Base-by-base conservation (phyloP, 2,329 filamentous ascomycete species). In the Sordariomycetes sp. region DNA sequence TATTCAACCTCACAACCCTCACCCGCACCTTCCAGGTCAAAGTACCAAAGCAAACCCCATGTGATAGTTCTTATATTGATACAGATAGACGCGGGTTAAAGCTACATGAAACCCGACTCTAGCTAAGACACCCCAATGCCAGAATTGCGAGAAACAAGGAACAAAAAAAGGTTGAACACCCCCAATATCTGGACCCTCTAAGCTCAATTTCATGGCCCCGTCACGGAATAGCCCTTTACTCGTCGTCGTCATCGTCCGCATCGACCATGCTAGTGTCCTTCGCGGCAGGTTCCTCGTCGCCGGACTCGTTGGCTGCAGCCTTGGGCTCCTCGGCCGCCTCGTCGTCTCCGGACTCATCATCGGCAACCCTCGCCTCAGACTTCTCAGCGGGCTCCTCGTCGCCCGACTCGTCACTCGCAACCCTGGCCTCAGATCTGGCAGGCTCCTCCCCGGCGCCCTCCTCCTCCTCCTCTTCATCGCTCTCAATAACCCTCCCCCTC, bases 401-500 rank as follows among this genome's bases (percentile, higher is more conserved):
- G 15, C 36, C 64, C 17, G 64, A 64, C 56, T 64, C 67, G 22
- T 64, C 64, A 64, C 8, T 60, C 52, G 36, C 57, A 61, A 56
- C 57, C 53, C 51, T 60, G 10, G 58, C 52, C 15, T 58, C 62
- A 22, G 51, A 53, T 25, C 63, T 63, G 34, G 60, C 57, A 53
- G 52, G 59, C 10, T 45, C 39, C 6, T 45, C 39, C 57, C 52
- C 17, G 28, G 28, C 28, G 28, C 57, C 62, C 22, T 58, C 59
- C 2, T 50, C 58, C 22, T 73, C 74, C 3, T 79, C 76, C 7
- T 78, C 78, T 54, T 81, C 78, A 54, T 81, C 78, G 55, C 76
- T 79, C 56, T 81, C 77, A 45, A 81, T 66, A 32, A 81, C 75
- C 39, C 77, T 71, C 22, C 76, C 77, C 51, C 79, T 71, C 39